Percentiles rank a stretch among this genome's conserved stretches.
phyloP scores from a whole-genome alignment of 1,284 basidiomycete species.

The Trichosporon ovoides region DNA sequence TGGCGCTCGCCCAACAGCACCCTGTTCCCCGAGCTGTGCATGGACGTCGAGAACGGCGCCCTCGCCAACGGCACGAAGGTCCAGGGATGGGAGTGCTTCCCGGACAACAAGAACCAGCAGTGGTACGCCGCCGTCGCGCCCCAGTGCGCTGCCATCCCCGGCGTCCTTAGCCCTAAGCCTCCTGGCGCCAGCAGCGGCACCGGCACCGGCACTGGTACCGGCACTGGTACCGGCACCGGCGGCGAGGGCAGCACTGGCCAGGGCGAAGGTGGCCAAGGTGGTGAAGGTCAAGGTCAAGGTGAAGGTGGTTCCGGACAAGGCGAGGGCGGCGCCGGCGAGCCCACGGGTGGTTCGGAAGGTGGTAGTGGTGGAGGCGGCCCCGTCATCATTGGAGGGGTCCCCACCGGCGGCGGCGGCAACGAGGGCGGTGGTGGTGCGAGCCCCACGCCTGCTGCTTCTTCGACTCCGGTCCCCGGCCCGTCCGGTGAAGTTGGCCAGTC shows the following conservation, averaged over 20 bases:
- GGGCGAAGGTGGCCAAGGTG: too few species aligned
- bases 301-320: not conserved
- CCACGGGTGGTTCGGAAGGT: too few species aligned
- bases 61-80: conserved; percentile 29
- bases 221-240: too few species aligned
- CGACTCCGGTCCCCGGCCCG: too few species aligned
- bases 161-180: not conserved
- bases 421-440: not conserved
- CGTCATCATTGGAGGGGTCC: not conserved
- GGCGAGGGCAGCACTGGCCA: not conserved
- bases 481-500: too few species aligned
- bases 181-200: too few species aligned
- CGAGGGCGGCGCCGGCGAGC: not conserved
- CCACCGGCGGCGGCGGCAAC: not conserved
- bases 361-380: not conserved
- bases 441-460: not conserved
- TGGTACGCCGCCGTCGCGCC: not conserved
- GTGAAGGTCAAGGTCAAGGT: too few species aligned
- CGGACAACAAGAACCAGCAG: conserved; percentile 33
- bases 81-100: conserved; percentile 37
- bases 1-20: conserved; percentile 9
- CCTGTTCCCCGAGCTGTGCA: conserved; percentile 18
- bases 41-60: conserved; percentile 32
- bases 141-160: not conserved
- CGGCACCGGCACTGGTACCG: not conserved